Evolutionary conservation across 1,139 yeast species (phyloP).

Genomic region (Kurtzmaniella quercitrusa): DNA sequence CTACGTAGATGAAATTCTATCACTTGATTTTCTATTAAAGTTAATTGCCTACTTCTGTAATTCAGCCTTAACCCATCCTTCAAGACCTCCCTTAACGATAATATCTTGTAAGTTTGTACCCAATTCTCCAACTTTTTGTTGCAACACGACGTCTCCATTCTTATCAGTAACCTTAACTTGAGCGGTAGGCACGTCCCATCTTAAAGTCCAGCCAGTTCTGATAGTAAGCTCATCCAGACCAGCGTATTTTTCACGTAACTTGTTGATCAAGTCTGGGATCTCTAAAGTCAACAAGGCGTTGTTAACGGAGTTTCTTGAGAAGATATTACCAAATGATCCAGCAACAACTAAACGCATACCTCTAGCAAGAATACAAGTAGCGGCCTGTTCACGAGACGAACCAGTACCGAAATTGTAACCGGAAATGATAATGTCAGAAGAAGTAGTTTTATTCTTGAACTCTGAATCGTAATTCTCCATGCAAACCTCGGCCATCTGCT

Average conservation of each 20-base stretch:
- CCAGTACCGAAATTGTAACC: constrained; percentile 98
- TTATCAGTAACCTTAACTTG: constrained; percentile 73
- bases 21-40: background rate
- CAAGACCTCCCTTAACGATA: constrained; percentile 94
- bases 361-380: constrained; percentile 91
- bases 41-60: constrained; percentile 26
- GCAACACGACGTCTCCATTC: constrained; percentile 59
- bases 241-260: constrained; percentile 65
- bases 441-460: constrained; percentile 70
- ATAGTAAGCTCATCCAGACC: constrained; percentile 68
- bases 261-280: constrained; percentile 78
- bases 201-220: constrained; percentile 90
- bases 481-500: constrained; percentile 97
- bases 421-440: constrained; percentile 85
- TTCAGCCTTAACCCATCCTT: constrained; percentile 93
- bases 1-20: background rate
- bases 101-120: constrained; percentile 95
- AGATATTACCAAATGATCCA: constrained; percentile 96
- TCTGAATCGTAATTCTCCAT: constrained; percentile 97
- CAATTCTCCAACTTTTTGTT: constrained; percentile 89
- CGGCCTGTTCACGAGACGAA: constrained; percentile 99
- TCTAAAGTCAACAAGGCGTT: constrained; percentile 92
- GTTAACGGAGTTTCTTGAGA: constrained; percentile 91
- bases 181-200: constrained; percentile 90
- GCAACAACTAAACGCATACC: constrained; percentile 91